phyloP scores from a whole-genome alignment of 2,329 filamentous ascomycete species.

The Westerdykella ornata region DNA sequence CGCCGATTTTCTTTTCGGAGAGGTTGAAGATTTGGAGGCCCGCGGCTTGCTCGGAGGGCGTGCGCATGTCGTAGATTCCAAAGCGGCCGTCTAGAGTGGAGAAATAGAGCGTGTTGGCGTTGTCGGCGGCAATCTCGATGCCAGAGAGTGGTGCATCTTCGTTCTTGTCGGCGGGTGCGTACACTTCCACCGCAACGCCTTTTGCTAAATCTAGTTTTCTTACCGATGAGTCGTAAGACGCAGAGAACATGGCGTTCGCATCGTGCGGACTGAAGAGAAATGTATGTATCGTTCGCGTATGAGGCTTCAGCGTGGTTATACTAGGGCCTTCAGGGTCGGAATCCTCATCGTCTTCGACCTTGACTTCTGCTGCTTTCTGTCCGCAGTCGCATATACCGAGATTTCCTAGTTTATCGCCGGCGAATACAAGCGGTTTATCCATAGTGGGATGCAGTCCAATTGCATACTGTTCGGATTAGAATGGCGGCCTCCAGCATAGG shows the following conservation, averaged over 20 bases:
- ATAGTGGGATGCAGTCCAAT: constrained; percentile 82
- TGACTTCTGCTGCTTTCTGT: constrained; percentile 52
- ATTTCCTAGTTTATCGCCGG: constrained; percentile 87
- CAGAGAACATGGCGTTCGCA: constrained; percentile 68
- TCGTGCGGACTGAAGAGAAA: constrained; percentile 73
- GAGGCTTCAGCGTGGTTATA: constrained; percentile 86
- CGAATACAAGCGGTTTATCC: constrained; percentile 83
- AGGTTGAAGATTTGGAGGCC: constrained; percentile 61
- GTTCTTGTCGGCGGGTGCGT: constrained; percentile 61
- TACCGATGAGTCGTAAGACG: constrained; percentile 90
- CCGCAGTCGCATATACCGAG: constrained; percentile 87
- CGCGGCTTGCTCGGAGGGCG: constrained; percentile 45
- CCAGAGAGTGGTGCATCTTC: constrained; percentile 77
- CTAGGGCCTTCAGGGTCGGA: constrained; percentile 61
- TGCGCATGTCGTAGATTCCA: constrained; percentile 72
- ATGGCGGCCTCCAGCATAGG: not conserved
- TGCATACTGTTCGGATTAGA: constrained; percentile 51
- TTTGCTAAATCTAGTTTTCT: constrained; percentile 78
- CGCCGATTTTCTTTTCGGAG: constrained; percentile 90
- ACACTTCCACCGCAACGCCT: constrained; percentile 72
- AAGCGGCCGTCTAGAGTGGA: constrained; percentile 77
- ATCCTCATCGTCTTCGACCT: constrained; percentile 57
- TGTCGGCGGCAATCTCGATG: constrained; percentile 66
- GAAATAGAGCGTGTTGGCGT: constrained; percentile 74
- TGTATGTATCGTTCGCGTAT: constrained; percentile 79